Percentiles rank a stretch among this genome's conserved stretches.
phyloP scores from a whole-genome alignment of 2,329 filamentous ascomycete species.

The Colletotrichum sp. region DNA sequence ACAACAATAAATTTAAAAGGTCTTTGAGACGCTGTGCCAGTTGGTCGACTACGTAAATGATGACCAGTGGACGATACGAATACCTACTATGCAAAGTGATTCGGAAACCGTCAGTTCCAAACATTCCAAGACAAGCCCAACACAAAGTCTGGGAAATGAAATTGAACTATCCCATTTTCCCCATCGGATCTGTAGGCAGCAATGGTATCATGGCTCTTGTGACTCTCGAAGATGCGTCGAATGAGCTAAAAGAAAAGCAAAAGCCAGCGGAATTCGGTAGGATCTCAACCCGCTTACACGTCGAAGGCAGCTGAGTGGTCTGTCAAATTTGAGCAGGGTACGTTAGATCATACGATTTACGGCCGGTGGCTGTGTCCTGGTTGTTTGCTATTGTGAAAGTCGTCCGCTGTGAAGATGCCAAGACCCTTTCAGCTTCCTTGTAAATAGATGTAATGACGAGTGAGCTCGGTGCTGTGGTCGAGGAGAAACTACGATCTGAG shows the following conservation, averaged over 20 bases:
- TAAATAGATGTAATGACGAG: not conserved
- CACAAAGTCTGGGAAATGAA: not conserved
- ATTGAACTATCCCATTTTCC: not conserved
- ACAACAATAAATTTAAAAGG: not conserved
- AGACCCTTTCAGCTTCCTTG: not conserved
- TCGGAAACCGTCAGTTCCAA: not conserved
- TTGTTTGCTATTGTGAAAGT: not conserved
- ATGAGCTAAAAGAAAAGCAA: not conserved
- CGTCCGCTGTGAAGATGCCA: not conserved
- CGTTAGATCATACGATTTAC: not conserved
- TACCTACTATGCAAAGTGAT: not conserved
- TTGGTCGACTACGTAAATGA: not conserved
- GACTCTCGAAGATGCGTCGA: not conserved
- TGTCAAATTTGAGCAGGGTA: not conserved
- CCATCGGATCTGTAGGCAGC: not conserved
- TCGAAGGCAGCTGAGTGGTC: fast-evolving
- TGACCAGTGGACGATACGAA: not conserved
- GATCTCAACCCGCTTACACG: not conserved
- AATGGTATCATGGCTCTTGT: not conserved
- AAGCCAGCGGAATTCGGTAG: not conserved
- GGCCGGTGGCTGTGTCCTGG: not conserved
- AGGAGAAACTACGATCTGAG: not conserved
- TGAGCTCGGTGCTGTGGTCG: not conserved
- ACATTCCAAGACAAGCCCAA: not conserved
- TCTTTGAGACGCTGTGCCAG: not conserved